Base-by-base conservation (phyloP, 805 yeast species). In the Kodamaea laetipori region DNA sequence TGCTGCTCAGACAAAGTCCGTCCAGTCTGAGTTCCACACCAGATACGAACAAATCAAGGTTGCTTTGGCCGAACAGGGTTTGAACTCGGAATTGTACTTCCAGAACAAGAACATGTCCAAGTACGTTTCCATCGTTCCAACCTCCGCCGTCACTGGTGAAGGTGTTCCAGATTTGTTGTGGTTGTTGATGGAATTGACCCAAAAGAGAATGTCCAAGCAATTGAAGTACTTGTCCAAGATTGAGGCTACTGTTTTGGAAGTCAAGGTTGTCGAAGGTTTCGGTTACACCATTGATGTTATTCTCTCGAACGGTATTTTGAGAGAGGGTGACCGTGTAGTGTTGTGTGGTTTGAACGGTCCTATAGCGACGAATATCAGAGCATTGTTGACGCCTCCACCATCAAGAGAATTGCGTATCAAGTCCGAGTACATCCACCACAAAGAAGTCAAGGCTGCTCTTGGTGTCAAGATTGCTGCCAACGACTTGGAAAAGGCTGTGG, bases 91-190 rank as follows among this genome's bases (percentile, higher is more conserved):
- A 71, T 78, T 94, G 52, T 94, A 94, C 70, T 94, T 77, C 86
- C 88, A 92, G 69, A 94, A 94, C 79, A 86, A 85, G 68, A 94
- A 92, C 73, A 73, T 92, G 78, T 73, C 97, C 44, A 89, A 90
- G 66, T 89, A 84, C 60, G 99, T 94, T 44, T 90, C 97, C 27
- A 86, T 94, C 57, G 96, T 94, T 35, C 99, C 99, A 56, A 94
- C 99, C 13, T 92, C 98, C 50, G 99, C 99, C 44, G 95, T 90
- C 35, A 90, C 97, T 10, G 99, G 99, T 67, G 99, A 94, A 73
- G 99, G 99, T 86, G 95, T 94, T 57, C 99, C 99, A 39, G 99
- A 94, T 81, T 78, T 94, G 73, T 80, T 94, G 61, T 90, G 97
- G 92, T 78, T 94, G 67, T 75, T 94, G 61, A 78, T 94, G 57